Conservation (phyloP, 1,139 yeast species). For the Lodderomyces oxycetoniae region DNA sequence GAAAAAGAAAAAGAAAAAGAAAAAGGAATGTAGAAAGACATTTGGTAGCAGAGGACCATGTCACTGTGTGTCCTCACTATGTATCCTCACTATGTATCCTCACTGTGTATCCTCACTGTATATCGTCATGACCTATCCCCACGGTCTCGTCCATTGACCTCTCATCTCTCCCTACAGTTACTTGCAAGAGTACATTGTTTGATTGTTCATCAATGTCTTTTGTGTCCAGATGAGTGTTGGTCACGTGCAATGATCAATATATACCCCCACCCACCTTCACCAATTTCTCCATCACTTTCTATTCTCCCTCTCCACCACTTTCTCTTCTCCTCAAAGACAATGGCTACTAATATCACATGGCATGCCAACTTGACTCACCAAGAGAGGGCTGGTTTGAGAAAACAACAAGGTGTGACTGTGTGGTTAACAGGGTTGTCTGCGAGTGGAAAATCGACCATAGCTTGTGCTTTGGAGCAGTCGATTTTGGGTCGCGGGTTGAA, state of each 20-base stretch:
- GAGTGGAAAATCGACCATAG: constrained; percentile 91
- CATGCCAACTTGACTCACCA: constrained; percentile 81
- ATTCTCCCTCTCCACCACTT: neutral
- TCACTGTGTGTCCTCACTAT: too few species aligned
- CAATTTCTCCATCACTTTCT: neutral
- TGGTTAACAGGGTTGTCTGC: constrained; percentile 97
- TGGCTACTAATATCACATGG: constrained; percentile 97
- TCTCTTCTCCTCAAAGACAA: constrained; percentile 21
- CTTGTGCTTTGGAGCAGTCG: constrained; percentile 86
- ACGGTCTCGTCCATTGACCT: too few species aligned
- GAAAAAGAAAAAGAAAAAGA: too few species aligned
- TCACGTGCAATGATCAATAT: constrained; percentile 12
- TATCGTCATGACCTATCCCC: too few species aligned
- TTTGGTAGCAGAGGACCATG: too few species aligned
- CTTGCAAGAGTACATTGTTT: too few species aligned
- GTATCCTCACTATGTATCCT: too few species aligned
- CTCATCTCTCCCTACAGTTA: too few species aligned
- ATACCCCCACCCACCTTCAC: neutral
- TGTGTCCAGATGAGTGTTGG: too few species aligned
- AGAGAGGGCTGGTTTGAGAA: constrained; percentile 67
- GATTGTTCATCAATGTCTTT: too few species aligned
- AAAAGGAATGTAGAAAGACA: neutral
- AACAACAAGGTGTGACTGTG: constrained; percentile 83
- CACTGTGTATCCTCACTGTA: too few species aligned
- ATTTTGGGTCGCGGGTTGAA: constrained; percentile 62